phyloP scores from a whole-genome alignment of 805 yeast species.

The Priceomyces haplophilus region DNA sequence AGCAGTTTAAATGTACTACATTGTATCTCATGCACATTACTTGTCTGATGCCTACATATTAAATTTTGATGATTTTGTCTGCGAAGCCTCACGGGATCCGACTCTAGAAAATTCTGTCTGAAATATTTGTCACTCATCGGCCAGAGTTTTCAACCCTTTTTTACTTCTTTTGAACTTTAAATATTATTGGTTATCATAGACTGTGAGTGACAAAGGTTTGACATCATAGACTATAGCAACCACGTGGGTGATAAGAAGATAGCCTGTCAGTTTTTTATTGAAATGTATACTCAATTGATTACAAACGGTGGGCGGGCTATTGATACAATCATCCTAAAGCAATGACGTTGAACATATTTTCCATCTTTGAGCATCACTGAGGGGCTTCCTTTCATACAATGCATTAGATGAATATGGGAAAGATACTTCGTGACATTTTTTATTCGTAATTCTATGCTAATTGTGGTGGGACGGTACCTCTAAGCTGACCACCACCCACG shows the following conservation, averaged over 20 bases:
- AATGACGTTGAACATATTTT: constrained; percentile 73
- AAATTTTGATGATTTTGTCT: neutral
- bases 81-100: neutral
- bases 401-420: constrained; percentile 74
- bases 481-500: constrained; percentile 47
- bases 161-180: no score
- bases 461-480: neutral
- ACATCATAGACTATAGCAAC: constrained; percentile 6
- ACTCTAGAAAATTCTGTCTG: constrained; percentile 3
- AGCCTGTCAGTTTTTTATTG: constrained; percentile 7
- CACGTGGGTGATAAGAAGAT: constrained; percentile 12
- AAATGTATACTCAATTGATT: neutral
- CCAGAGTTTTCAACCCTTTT: neutral
- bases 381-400: constrained; percentile 13
- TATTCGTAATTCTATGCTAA: neutral
- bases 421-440: constrained; percentile 65
- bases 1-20: no score
- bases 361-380: constrained; percentile 55
- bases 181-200: constrained; percentile 4
- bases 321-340: constrained; percentile 66
- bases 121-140: neutral
- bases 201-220: constrained; percentile 10
- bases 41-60: neutral
- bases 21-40: no score
- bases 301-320: constrained; percentile 16